phyloP scores from a whole-genome alignment of 805 yeast genomes.

The Lipomyces sp. region DNA sequence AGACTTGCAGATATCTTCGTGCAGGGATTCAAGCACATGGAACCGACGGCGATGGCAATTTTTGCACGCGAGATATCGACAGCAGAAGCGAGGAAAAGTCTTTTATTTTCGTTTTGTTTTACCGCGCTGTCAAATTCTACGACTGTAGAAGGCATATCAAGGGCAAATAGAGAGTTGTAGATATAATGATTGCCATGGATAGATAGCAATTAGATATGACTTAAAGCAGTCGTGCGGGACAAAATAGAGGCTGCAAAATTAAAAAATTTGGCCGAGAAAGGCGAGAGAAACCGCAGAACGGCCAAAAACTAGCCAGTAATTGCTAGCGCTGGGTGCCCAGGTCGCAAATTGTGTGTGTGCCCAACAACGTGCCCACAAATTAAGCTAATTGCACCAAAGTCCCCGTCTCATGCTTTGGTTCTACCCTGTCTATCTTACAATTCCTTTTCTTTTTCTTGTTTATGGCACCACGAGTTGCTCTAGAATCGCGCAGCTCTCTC shows the following conservation, averaged over 20 bases:
- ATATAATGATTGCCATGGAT: background rate
- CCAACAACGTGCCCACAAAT: constrained; percentile 2
- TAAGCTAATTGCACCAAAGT: background rate
- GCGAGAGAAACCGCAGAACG: background rate
- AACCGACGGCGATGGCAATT: background rate
- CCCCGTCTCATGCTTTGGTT: background rate
- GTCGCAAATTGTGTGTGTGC: constrained; percentile 1
- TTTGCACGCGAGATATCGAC: background rate
- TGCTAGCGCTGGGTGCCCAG: background rate
- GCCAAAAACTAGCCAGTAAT: background rate
- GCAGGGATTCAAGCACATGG: background rate
- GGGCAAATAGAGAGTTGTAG: background rate
- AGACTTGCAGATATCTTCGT: background rate
- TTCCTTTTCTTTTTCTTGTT: background rate
- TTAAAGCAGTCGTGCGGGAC: background rate
- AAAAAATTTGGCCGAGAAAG: background rate
- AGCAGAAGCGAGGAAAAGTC: background rate
- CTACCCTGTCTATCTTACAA: background rate
- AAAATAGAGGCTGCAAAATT: background rate
- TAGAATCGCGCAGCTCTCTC: background rate
- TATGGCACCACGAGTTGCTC: background rate
- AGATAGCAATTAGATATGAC: too few relatives aligned
- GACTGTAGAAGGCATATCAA: background rate
- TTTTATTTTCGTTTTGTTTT: background rate
- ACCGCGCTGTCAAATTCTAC: background rate